Evolutionary conservation across 176 grass and related monocot genomes (phyloP), one percentile per base, ranked within the genome.

Genomic region (Elymus sibiricus): DNA sequence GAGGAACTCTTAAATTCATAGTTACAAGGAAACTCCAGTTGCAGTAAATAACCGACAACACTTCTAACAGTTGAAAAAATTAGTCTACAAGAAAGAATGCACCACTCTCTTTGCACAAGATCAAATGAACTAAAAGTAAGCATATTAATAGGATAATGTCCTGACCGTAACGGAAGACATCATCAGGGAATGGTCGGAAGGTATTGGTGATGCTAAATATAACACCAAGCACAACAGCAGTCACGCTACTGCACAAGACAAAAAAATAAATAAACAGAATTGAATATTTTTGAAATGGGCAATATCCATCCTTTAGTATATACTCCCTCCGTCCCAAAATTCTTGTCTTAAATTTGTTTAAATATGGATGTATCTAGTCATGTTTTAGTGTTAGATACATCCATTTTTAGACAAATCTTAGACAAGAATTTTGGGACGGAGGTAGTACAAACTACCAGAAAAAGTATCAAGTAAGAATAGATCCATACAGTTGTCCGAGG

Each of bases 141-240:
- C 11, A 60, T 80, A 12, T 26, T 72, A 44, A 83, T 22, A 87
- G 46, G 82, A 72, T 61, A 14, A 92, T 60, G 79, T 79, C 78
- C 90, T 82, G 21, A 96, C 94, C 94, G 31, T 94, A 99, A 76
- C 79, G 85, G 86, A 99, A 99, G 38, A 99, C 37, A 92, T 96
- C 97, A 63, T 96, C 90, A 72, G 94, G 89, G 78, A 90, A 87
- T 70, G 97, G 94, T 66, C 77, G 87, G 77, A 95, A 98, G 64
- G 86, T 94, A 77, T 94, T 95, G 66, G 90, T 96, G 81, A 94
- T 90, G 82, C 97, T 87, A 92, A 82, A 96, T 80, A 98, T 91
- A 42, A 94, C 94, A 11, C 92, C 92, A 53, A 98, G 82, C 47
- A 96, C 86, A 80, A 91, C 84, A 69, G 91, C 77, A 27, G 97